Conservation (phyloP, 1,139 yeast species). For the Arxiozyma slooffiae region DNA sequence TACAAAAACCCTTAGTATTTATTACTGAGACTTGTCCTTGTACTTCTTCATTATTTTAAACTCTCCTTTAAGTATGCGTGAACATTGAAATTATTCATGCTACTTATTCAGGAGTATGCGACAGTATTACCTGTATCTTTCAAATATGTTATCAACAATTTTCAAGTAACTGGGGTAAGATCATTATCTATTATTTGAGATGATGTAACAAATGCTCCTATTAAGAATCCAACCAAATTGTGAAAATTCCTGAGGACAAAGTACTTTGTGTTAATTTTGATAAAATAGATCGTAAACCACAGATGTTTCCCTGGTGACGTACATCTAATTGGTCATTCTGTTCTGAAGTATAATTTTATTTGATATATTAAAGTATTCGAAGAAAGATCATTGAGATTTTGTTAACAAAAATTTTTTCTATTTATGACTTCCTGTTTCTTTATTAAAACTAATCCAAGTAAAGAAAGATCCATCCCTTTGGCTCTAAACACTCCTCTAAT, state of each 20-base stretch:
- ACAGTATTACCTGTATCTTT: neutral
- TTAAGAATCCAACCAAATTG: conserved; percentile 25
- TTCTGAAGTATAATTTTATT: conserved; percentile 81
- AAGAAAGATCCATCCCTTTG: conserved; percentile 36
- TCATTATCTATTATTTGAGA: conserved; percentile 43
- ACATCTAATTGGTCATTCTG: conserved; percentile 79
- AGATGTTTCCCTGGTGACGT: conserved; percentile 73
- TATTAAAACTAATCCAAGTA: conserved; percentile 65
- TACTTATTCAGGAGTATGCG: no score
- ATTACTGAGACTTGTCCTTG: no score
- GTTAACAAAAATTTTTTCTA: conserved; percentile 67
- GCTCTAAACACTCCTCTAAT: neutral
- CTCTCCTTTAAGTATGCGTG: no score
- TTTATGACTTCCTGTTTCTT: conserved; percentile 85
- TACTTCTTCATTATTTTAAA: no score
- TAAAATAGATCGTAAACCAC: conserved; percentile 47
- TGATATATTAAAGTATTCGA: conserved; percentile 62
- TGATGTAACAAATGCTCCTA: conserved; percentile 73
- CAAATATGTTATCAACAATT: conserved; percentile 8
- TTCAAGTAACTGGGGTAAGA: neutral
- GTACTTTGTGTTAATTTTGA: conserved; percentile 61
- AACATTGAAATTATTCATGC: neutral
- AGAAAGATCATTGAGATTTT: conserved; percentile 44
- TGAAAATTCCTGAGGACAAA: conserved; percentile 73
- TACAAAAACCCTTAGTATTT: no score